phyloP scores from a whole-genome alignment of 257 asterid genomes.

The Solanum chaucha region DNA sequence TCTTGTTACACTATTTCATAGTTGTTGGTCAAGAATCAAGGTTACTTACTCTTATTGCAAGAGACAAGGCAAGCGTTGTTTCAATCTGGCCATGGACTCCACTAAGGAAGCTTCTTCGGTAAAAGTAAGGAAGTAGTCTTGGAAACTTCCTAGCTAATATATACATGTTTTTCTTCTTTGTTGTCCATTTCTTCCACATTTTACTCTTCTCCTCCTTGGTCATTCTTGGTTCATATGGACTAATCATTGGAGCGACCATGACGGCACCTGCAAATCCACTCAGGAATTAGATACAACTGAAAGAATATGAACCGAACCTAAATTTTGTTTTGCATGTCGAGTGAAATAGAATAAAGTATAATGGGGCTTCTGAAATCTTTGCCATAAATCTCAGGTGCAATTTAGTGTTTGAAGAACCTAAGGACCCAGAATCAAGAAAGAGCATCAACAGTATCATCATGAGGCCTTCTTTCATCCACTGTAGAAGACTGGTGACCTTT shows the following conservation, averaged over 20 bases:
- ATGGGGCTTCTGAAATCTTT: background rate
- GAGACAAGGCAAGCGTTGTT: conserved; percentile 52
- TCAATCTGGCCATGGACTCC: conserved; percentile 69
- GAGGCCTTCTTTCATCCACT: background rate
- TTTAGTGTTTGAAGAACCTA: background rate
- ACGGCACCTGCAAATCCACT: conserved; percentile 60
- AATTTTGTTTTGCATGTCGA: background rate
- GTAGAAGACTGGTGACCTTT: background rate
- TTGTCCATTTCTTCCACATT: conserved; percentile 74
- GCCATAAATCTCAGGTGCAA: background rate
- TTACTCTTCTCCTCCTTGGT: conserved; percentile 59
- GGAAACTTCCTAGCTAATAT: conserved; percentile 66
- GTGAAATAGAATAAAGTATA: background rate
- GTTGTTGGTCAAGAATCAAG: background rate
- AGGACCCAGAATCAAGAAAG: background rate
- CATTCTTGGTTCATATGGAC: conserved; percentile 81
- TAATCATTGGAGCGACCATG: conserved; percentile 86
- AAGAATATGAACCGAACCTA: background rate
- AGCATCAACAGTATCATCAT: background rate
- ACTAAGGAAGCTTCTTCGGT: conserved; percentile 67
- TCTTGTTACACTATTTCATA: background rate
- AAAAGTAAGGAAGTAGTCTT: conserved; percentile 54
- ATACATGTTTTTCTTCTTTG: conserved; percentile 54
- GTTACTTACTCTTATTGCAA: conserved; percentile 52
- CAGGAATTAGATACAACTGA: conserved; percentile 1